Evolutionary conservation across 1,284 basidiomycete genomes (phyloP).

Genomic region (Trichosporon sp.): DNA sequence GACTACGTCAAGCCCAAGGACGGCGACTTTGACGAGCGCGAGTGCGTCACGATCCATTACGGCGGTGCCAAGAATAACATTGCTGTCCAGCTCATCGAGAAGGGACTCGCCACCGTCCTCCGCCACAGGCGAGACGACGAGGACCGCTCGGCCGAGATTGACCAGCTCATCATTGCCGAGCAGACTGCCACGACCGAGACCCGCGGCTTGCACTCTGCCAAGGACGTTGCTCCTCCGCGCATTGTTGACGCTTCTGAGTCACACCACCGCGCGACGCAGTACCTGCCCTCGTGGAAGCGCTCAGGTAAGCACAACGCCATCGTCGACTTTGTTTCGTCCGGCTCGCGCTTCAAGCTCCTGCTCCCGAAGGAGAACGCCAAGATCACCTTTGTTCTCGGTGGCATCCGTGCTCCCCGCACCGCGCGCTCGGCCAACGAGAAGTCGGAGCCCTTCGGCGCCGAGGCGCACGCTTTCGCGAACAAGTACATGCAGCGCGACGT

Average conservation of each 20-base stretch:
- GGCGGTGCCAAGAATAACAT: conserved; percentile 78
- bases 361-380: conserved; percentile 89
- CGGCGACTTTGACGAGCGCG: conserved; percentile 86
- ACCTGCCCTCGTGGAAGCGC: conserved; percentile 87
- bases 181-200: conserved; percentile 70
- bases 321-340: conserved; percentile 89
- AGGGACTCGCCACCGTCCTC: conserved; percentile 82
- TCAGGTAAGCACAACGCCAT: conserved; percentile 74
- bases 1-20: conserved; percentile 90
- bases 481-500: conserved; percentile 91
- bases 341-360: conserved; percentile 88
- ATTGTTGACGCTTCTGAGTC: conserved; percentile 90
- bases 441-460: conserved; percentile 79
- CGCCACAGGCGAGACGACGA: conserved; percentile 93
- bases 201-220: conserved; percentile 89
- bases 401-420: conserved; percentile 76
- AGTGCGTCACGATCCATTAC: conserved; percentile 81
- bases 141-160: conserved; percentile 87
- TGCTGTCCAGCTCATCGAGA: conserved; percentile 86
- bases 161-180: conserved; percentile 92
- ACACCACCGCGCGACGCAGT: conserved; percentile 69
- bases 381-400: conserved; percentile 79
- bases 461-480: conserved; percentile 75
- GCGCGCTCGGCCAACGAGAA: conserved; percentile 78
- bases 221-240: conserved; percentile 64